Base-by-base conservation (phyloP, 2,329 filamentous ascomycete species). In the Penicillium corylophilum region DNA sequence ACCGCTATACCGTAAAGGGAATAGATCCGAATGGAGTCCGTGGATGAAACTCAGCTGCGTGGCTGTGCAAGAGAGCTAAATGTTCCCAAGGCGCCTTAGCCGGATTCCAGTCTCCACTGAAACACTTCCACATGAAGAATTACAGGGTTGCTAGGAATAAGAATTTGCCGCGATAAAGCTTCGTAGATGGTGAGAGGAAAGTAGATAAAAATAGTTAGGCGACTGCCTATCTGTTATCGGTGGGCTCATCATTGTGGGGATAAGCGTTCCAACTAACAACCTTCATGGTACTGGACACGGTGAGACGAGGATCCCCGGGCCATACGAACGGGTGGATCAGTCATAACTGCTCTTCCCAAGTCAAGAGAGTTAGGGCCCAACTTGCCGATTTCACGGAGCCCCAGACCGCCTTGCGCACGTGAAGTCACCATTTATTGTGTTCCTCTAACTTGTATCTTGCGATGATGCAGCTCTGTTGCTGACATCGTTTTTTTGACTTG, bases 371-470 rank as follows among this genome's bases (percentile, higher is more conserved):
- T 49, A 44, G 40, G 47, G 40, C 47, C 47, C 41, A 49, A 49
- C 33, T 31, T 41, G 9, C 28, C 46, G 23, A n/a, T 26, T 41
- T n/a, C 13, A 7, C 36, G 31, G 29, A 18, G 15, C 29, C 33
- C 33, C 50, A 62, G 59, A 63, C 61, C 61, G 61, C 61, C 59
- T 63, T 63, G 50, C 33, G 55, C 61, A 63, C 61, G 61, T 63
- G 61, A 60, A 61, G 42, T 48, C 46, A 50, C 44, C 56, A 44
- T 33, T 48, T 46, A 46, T 48, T 50, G 50, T 44, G 45, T 46
- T 46, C 46, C 33, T 54, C 36, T 9, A 38, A 38, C 16, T 38
- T 38, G 16, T 26, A 22, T 24, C 47, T 53, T 31, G 43, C 40
- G 38, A 54, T 46, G 18, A 50, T 54, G 51, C 39, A 16, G 15